These are phyloP conservation scores for Ganoderma sp. DNA, from an alignment of 1,284 basidiomycete species.

Conservation along the genomic window DNA sequence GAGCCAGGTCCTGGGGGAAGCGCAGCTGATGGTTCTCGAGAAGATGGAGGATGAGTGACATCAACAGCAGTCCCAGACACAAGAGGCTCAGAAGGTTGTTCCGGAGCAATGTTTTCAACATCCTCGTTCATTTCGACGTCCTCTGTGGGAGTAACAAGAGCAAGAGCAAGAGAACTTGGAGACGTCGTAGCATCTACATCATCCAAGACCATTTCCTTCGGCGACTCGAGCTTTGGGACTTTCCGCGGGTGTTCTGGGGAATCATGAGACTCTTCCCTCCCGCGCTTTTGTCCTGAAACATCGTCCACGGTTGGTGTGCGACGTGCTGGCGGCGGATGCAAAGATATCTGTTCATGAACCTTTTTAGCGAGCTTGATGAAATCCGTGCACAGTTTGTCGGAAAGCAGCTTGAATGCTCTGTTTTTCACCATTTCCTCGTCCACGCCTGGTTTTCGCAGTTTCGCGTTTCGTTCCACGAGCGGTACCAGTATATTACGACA, in stretches of 20 bases:
- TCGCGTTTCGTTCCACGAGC: conserved; percentile 34
- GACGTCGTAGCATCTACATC: conserved; percentile 3
- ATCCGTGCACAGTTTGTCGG: conserved; percentile 36
- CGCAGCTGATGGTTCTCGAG: conserved; percentile 1
- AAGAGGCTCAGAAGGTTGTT: conserved; percentile 6
- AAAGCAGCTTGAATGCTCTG: conserved; percentile 31
- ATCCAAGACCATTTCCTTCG: conserved; percentile 6
- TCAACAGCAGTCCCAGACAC: not conserved
- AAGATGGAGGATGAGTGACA: not conserved
- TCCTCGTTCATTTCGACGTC: not conserved
- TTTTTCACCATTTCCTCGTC: conserved; percentile 29
- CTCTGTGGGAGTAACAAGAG: not conserved
- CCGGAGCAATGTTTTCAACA: not conserved
- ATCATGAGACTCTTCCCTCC: not conserved
- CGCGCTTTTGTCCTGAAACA: conserved; percentile 9
- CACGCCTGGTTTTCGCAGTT: conserved; percentile 32
- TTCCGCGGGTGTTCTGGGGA: not conserved
- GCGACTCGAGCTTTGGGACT: conserved; percentile 1
- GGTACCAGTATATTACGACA: conserved; percentile 35
- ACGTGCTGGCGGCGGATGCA: conserved; percentile 5
- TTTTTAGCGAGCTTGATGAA: conserved; percentile 34
- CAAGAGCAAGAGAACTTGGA: conserved; percentile 2
- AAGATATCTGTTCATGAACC: conserved; percentile 31
- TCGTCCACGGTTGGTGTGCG: not conserved
- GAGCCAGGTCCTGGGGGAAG: not conserved